Base-by-base conservation (phyloP, 2,329 filamentous ascomycete genomes). In the Xylariomycetidae sp. region DNA sequence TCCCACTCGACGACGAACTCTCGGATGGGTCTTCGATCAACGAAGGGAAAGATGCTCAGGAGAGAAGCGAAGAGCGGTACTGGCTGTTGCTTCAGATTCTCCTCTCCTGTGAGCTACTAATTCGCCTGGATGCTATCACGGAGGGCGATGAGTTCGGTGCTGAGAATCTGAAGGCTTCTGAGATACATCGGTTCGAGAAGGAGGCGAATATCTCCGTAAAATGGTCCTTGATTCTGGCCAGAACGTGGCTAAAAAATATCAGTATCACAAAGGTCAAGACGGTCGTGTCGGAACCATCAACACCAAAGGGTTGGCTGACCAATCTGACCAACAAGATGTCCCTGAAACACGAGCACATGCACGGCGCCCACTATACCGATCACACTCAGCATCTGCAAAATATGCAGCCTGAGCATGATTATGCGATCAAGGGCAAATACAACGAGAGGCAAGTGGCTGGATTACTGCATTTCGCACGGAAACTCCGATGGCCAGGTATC, bases 171-270 rank as follows among this genome's bases (percentile, higher is more conserved):
- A 69, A 66, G 38, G 66, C 71, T n/a, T 64, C 71, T 18, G 74
- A 81, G 38, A 65, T 81, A 3, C 67, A 73, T 29, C 68, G 68
- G 27, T 82, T 83, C 38, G 77, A 82, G 47, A 72, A 74, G 44
- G 71, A 74, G 26, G 76, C 77, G 16, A 81, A 72, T 16, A 53
- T 63, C 10, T 72, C 74, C n/a, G 76, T 83, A 14, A 79, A 74
- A 48, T 84, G 80, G 80, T 82, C 80, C 4, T 58, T 84, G 25
- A 63, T 82, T 25, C 63, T 84, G 19, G 80, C 80, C 12, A 67
- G 77, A 16, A 68, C 70, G 27, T 84, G 80, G 79, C 66, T 84
- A n/a, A 75, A 82, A 41, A 83, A 84, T 39, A 79, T 84, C 18
- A 68, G 70, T 7, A 63, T 84, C 16, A 65, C 70, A 32, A 72